phyloP scores from a whole-genome alignment of 2,329 filamentous ascomycete species.

The Penicillium sp. region DNA sequence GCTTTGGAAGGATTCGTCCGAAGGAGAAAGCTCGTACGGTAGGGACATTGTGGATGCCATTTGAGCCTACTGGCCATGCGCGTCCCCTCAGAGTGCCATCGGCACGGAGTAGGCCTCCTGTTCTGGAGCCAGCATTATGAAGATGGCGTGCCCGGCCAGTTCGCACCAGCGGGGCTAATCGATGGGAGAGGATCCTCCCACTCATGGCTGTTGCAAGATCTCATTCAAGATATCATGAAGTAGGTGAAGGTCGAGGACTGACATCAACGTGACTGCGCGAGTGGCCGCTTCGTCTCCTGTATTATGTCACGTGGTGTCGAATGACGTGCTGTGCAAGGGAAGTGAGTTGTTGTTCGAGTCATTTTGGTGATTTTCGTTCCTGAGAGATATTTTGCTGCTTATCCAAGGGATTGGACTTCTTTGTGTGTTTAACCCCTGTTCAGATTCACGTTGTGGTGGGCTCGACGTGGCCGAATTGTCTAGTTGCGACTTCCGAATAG shows the following conservation, averaged over 20 bases:
- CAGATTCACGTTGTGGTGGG: neutral
- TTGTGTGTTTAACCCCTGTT: neutral
- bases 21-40: conserved; percentile 63
- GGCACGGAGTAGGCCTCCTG: conserved; percentile 63
- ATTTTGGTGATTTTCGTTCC: neutral
- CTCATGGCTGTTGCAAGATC: conserved; percentile 52
- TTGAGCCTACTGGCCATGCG: conserved; percentile 70
- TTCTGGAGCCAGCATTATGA: conserved; percentile 56
- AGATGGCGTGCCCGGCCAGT: conserved; percentile 59
- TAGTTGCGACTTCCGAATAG: conserved; percentile 8
- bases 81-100: conserved; percentile 60
- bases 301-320: conserved; percentile 29
- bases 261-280: conserved; percentile 34
- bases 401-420: neutral
- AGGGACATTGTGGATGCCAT: conserved; percentile 70
- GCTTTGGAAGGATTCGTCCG: conserved; percentile 67
- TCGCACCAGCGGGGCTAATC: conserved; percentile 63
- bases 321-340: conserved; percentile 26
- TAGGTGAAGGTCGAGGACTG: conserved; percentile 13
- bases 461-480: neutral
- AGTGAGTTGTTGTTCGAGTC: conserved; percentile 8
- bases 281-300: conserved; percentile 30
- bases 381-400: neutral
- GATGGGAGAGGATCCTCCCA: conserved; percentile 69
- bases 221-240: conserved; percentile 30